Evolutionary conservation across 2,329 filamentous ascomycete species (phyloP).

Genomic region (Tolypocladium ovalisporum): DNA sequence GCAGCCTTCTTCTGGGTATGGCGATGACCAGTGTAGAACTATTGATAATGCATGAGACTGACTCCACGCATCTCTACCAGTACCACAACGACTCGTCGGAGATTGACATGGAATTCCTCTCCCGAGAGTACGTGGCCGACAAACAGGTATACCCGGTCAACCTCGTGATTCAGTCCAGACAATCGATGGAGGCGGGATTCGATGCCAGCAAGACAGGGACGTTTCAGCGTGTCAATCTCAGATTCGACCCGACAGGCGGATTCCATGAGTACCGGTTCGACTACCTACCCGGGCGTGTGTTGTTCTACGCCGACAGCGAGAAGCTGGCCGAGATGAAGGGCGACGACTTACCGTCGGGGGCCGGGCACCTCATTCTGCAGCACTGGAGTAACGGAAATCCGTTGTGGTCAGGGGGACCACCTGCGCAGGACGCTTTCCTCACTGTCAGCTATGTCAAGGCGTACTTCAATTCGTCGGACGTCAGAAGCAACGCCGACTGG

Average conservation of each 20-base stretch:
- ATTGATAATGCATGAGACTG: not conserved
- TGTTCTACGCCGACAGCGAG: slow-evolving; percentile 58
- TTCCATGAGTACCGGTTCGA: slow-evolving; percentile 78
- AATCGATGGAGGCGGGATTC: slow-evolving; percentile 47
- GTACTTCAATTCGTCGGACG: slow-evolving; percentile 63
- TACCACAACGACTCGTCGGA: slow-evolving; percentile 72
- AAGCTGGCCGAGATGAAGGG: slow-evolving; percentile 45
- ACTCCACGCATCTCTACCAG: slow-evolving; percentile 24
- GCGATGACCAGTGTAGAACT: not conserved
- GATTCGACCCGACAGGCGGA: slow-evolving; percentile 52
- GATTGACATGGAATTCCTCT: slow-evolving; percentile 73
- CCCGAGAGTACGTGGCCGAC: slow-evolving; percentile 44
- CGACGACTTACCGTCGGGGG: slow-evolving; percentile 43
- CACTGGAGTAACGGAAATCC: slow-evolving; percentile 72
- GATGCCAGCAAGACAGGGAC: slow-evolving; percentile 49
- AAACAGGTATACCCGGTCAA: slow-evolving; percentile 51
- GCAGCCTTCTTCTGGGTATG: slow-evolving; percentile 69
- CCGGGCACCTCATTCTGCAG: slow-evolving; percentile 59
- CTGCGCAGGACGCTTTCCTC: slow-evolving; percentile 48
- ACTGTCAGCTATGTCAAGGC: slow-evolving; percentile 62
- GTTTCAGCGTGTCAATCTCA: slow-evolving; percentile 46
- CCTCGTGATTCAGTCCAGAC: slow-evolving; percentile 61
- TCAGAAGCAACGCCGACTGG: slow-evolving; percentile 1
- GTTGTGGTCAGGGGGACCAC: slow-evolving; percentile 62
- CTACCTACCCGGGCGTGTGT: slow-evolving; percentile 50